Percentiles rank a stretch among this genome's conserved stretches.
These are phyloP conservation scores for Termitomyces sp. DNA, from an alignment of 768 basidiomycete species.

Conservation along the genomic window DNA sequence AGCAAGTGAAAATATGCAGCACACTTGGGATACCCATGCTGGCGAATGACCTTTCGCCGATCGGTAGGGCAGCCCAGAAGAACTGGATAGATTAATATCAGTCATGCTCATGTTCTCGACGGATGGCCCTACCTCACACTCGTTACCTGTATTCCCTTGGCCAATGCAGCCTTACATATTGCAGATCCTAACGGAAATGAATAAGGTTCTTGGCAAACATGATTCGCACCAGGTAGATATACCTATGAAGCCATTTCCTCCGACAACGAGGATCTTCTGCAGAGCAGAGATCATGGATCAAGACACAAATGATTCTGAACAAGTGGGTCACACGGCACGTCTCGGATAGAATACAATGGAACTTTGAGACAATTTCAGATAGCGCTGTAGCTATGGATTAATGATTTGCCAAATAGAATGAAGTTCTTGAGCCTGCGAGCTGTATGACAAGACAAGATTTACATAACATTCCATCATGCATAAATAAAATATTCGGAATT, in stretches of 20 bases:
- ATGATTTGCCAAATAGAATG: background rate
- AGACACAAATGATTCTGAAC: background rate
- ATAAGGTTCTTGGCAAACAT: background rate
- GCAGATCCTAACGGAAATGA: conserved; percentile 66
- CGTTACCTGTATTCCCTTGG: conserved; percentile 79
- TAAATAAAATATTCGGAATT: background rate
- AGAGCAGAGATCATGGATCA: conserved; percentile 27
- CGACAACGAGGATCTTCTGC: conserved; percentile 82
- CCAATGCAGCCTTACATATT: conserved; percentile 83
- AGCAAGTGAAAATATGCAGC: conserved; percentile 13
- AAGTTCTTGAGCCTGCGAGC: too few relatives aligned
- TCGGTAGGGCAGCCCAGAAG: conserved; percentile 78
- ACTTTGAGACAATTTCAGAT: background rate
- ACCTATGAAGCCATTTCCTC: conserved; percentile 99
- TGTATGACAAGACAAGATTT: too few relatives aligned
- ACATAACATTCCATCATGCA: background rate
- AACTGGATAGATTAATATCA: conserved; percentile 37
- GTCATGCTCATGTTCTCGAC: background rate
- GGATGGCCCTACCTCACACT: conserved; percentile 66
- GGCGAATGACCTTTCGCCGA: conserved; percentile 91
- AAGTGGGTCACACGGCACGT: background rate
- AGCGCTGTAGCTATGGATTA: background rate
- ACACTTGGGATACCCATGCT: conserved; percentile 76
- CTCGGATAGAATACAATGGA: background rate
- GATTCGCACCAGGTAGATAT: background rate